Evolutionary conservation across 1,284 basidiomycete species (phyloP), one percentile per base, ranked within the genome.

Genomic region (Leucoagaricus sp.): DNA sequence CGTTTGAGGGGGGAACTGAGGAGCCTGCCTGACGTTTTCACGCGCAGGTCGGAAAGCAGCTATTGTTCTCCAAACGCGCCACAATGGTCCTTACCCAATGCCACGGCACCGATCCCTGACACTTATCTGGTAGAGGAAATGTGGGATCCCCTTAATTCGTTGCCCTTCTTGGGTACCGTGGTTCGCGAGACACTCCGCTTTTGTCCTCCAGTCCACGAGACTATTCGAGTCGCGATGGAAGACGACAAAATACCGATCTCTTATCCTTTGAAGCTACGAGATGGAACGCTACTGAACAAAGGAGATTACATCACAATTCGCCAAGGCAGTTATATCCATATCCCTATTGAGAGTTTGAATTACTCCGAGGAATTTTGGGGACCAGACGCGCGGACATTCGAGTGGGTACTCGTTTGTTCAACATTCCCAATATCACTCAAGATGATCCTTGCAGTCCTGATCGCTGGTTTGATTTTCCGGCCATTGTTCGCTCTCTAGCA

Each of bases 341-440:
- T 85, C 47, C 81, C 82, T 3, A 76, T 84, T 28, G 82, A 84
- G 64, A 82, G 80, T 1, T 64, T 82, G 40, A 83, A 80, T 61
- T 67, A 75, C 48, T 70, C 71, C 54, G 74, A 77, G 60, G 77
- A 78, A 25, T 72, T 83, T 36, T 85, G 82, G 82, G 81, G 82
- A 2, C 61, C 67, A 40, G 80, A 83, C 63, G 78, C 80, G 2
- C 63, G 67, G 45, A 63, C 72, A 55, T 85, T 84, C 70, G 78
- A 77, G 81, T 82, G 60, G 52, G 76, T 67, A 26, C 12, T 44
- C n/a, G n/a, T 28, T 7, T 12, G 1, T 21, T 17, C 31, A 17
- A 38, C 15, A 38, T 9, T 9, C 13, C 36, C 26, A n/a, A 19
- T 49, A n/a, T 53, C 29, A 47, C 26, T 51, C 33, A 26, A 63